Evolutionary conservation across 495 filamentous ascomycete species (phyloP).

Genomic region (Chaetomium cochliodes): DNA sequence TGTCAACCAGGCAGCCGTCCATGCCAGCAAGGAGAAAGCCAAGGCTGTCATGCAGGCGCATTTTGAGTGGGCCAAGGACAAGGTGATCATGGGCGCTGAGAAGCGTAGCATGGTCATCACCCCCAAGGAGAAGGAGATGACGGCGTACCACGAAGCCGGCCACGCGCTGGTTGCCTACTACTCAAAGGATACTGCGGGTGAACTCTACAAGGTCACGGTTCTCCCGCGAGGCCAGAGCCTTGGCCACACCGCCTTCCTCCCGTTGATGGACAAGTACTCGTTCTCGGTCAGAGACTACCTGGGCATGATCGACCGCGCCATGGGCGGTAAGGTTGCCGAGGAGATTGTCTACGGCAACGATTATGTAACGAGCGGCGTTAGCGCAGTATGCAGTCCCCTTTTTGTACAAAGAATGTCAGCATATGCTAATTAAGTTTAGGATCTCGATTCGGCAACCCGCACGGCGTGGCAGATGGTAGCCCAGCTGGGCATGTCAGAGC

Average conservation of each 20-base stretch:
- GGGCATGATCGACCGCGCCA: slow-evolving; percentile 72
- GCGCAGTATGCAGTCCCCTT: slow-evolving; percentile 55
- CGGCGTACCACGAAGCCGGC: slow-evolving; percentile 95
- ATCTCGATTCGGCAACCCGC: slow-evolving; percentile 75
- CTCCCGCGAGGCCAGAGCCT: slow-evolving; percentile 84
- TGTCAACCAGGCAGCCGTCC: slow-evolving; percentile 92
- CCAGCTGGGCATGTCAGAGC: slow-evolving; percentile 80
- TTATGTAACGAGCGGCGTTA: slow-evolving; percentile 80
- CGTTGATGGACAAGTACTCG: slow-evolving; percentile 87
- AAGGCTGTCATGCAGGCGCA: slow-evolving; percentile 70
- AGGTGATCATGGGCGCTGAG: slow-evolving; percentile 96
- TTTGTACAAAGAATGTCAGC: no score
- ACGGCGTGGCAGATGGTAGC: slow-evolving; percentile 85
- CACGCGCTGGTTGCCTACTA: slow-evolving; percentile 88
- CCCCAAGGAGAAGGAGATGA: slow-evolving; percentile 81
- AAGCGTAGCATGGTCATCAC: slow-evolving; percentile 82
- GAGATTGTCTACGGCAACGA: slow-evolving; percentile 87
- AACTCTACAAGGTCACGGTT: slow-evolving; percentile 94
- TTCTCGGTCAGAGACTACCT: slow-evolving; percentile 69
- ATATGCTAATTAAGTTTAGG: slow-evolving; percentile 50
- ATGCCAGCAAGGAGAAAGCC: slow-evolving; percentile 77
- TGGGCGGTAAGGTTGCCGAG: slow-evolving; percentile 94
- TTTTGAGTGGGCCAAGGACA: slow-evolving; percentile 97
- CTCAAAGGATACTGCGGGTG: slow-evolving; percentile 62
- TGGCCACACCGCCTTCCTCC: slow-evolving; percentile 79